Percentiles rank a stretch among this genome's conserved stretches.
Evolutionary conservation across 2,329 filamentous ascomycete species (phyloP).

Genomic region (Erysiphe pulchra): DNA sequence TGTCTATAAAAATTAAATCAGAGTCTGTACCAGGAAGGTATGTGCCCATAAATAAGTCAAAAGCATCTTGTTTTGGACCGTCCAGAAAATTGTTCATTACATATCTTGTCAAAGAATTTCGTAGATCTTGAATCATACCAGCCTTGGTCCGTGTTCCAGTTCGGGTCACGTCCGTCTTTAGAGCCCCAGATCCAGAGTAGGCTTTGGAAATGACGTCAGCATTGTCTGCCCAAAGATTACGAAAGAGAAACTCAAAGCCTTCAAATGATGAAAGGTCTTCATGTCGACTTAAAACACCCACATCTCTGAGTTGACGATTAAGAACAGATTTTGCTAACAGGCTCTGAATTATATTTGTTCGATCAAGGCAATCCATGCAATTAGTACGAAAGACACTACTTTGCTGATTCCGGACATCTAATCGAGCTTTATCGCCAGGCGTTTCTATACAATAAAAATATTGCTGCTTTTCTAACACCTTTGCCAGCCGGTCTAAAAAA

Average conservation of each 20-base stretch:
- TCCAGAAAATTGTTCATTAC: slow-evolving; percentile 86
- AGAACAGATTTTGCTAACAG: slow-evolving; percentile 82
- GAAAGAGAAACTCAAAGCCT: slow-evolving; percentile 74
- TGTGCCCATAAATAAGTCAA: slow-evolving; percentile 74
- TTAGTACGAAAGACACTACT: slow-evolving; percentile 86
- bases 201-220: slow-evolving; percentile 81
- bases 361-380: slow-evolving; percentile 97
- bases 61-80: slow-evolving; percentile 81
- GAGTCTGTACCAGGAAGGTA: slow-evolving; percentile 57
- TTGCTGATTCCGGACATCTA: slow-evolving; percentile 63
- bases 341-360: slow-evolving; percentile 93
- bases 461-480: slow-evolving; percentile 50
- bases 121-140: slow-evolving; percentile 65
- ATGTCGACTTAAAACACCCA: slow-evolving; percentile 52
- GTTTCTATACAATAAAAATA: slow-evolving; percentile 87
- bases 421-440: slow-evolving; percentile 43
- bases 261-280: slow-evolving; percentile 57
- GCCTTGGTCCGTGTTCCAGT: slow-evolving; percentile 68
- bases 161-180: slow-evolving; percentile 97
- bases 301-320: slow-evolving; percentile 66
- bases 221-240: slow-evolving; percentile 96
- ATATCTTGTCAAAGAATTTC: slow-evolving; percentile 73
- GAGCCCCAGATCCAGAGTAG: slow-evolving; percentile 85
- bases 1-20: slow-evolving; percentile 56
- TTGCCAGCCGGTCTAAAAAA: slow-evolving; percentile 56